phyloP scores from a whole-genome alignment of 73 alveolate genomes.

The Blepharisma stoltei region DNA sequence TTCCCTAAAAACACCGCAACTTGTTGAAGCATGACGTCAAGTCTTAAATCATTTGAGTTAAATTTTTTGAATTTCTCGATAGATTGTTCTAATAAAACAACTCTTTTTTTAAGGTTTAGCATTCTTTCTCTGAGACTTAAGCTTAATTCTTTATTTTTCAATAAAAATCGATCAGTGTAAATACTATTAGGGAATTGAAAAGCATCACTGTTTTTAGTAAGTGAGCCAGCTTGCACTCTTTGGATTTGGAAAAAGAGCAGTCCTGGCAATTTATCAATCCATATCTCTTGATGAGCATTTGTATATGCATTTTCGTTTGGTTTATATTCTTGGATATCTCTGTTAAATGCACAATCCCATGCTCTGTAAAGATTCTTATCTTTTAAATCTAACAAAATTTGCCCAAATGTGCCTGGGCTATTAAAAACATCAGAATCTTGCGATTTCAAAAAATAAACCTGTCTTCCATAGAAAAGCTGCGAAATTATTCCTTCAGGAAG shows the following conservation, averaged over 20 bases:
- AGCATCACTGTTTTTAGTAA: slow-evolving; percentile 34
- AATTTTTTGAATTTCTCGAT: not conserved
- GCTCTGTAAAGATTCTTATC: slow-evolving; percentile 66
- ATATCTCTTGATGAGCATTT: slow-evolving; percentile 48
- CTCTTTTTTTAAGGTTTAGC: slow-evolving; percentile 31
- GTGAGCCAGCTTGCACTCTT: slow-evolving; percentile 61
- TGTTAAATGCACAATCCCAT: slow-evolving; percentile 51
- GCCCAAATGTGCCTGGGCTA: not conserved
- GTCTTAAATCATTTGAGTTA: slow-evolving; percentile 22
- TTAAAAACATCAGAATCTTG: not conserved
- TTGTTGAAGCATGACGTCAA: not conserved
- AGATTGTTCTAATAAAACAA: slow-evolving; percentile 31
- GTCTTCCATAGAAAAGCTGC: slow-evolving; percentile 27
- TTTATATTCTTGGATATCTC: slow-evolving; percentile 47
- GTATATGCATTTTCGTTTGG: slow-evolving; percentile 30
- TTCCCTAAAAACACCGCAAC: too few species aligned
- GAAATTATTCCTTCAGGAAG: not conserved
- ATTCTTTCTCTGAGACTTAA: slow-evolving; percentile 43
- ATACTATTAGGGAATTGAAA: slow-evolving; percentile 70
- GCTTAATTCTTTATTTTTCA: slow-evolving; percentile 42
- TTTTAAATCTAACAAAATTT: not conserved
- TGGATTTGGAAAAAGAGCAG: slow-evolving; percentile 58
- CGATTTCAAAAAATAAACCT: not conserved
- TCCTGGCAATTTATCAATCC: slow-evolving; percentile 58
- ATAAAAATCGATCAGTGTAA: slow-evolving; percentile 66